Conservation (phyloP, 2,329 filamentous ascomycete species). For the Cladosporium oxysporum region DNA sequence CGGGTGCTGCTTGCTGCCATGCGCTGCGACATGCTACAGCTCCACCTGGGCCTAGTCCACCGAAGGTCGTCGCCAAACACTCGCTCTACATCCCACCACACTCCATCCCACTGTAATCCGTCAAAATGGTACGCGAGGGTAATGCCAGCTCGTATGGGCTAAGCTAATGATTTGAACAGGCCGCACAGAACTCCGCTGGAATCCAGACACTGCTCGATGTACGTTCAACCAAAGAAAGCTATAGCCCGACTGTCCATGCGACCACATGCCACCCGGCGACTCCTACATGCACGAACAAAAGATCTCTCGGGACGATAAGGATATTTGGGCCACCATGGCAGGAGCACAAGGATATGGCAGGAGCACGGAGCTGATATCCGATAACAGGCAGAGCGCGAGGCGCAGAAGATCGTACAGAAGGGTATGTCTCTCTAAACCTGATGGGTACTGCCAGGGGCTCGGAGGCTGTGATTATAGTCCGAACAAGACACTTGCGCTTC, state of each 20-base stretch:
- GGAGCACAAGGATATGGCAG: not conserved
- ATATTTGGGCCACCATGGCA: not conserved
- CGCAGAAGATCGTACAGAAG: constrained; percentile 98
- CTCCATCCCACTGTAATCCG: not conserved
- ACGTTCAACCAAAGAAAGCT: constrained; percentile 43
- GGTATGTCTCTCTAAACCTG: constrained; percentile 52
- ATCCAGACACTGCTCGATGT: constrained; percentile 99
- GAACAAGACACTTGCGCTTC: not conserved
- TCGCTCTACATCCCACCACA: not conserved
- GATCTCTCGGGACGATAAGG: not conserved
- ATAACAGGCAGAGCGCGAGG: constrained; percentile 87
- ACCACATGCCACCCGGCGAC: not conserved
- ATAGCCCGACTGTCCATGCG: not conserved
- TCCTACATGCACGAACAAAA: not conserved
- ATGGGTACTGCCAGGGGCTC: not conserved
- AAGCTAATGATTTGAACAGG: constrained; percentile 55
- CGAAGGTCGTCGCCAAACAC: constrained; percentile 4
- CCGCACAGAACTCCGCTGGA: constrained; percentile 96
- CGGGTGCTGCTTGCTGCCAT: not conserved
- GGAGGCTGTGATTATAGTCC: not conserved
- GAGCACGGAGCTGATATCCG: constrained; percentile 38
- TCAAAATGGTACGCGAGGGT: constrained; percentile 8
- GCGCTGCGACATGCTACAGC: constrained; percentile 2
- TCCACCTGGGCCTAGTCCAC: constrained; percentile 5
- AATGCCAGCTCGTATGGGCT: not conserved